Evolutionary conservation across 1,284 basidiomycete genomes (phyloP).

Genomic region (Tilletia indica): DNA sequence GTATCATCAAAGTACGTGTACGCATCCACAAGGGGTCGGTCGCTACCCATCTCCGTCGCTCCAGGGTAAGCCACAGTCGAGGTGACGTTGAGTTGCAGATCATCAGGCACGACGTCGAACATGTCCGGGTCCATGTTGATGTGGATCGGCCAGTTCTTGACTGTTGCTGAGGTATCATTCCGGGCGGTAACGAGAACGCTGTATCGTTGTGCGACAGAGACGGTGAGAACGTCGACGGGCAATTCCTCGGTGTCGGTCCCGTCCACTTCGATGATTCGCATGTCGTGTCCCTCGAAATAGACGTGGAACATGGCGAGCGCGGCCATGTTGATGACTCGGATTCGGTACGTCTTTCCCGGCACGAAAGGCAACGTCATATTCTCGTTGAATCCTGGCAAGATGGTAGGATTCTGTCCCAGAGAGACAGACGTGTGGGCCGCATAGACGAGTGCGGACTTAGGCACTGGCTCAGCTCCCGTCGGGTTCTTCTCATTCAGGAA

Average conservation of each 20-base stretch:
- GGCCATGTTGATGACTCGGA: constrained; percentile 75
- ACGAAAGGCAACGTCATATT: constrained; percentile 71
- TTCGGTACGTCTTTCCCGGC: constrained; percentile 70
- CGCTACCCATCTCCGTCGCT: constrained; percentile 25
- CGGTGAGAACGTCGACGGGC: constrained; percentile 68
- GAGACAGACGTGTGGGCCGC: constrained; percentile 67
- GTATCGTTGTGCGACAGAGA: constrained; percentile 89
- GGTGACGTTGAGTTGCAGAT: constrained; percentile 48
- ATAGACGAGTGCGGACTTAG: constrained; percentile 62
- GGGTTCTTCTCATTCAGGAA: constrained; percentile 68
- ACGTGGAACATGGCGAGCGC: constrained; percentile 46
- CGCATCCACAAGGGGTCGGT: constrained; percentile 34
- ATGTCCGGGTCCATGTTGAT: constrained; percentile 75
- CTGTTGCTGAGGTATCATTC: constrained; percentile 67
- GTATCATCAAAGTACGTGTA: constrained; percentile 58
- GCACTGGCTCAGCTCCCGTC: constrained; percentile 48
- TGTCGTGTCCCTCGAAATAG: constrained; percentile 77
- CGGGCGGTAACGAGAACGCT: constrained; percentile 84
- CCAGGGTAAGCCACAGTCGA: constrained; percentile 41
- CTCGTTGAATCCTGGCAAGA: constrained; percentile 63
- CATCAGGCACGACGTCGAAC: constrained; percentile 54
- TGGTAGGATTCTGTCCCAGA: constrained; percentile 29
- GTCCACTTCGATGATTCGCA: constrained; percentile 84
- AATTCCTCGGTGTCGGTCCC: constrained; percentile 76
- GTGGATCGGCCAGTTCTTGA: constrained; percentile 79